Percentiles rank a stretch among this genome's conserved stretches.
These are phyloP conservation scores for Ceratocystis destructans DNA, from an alignment of 2,329 filamentous ascomycete genomes.

Conservation along the genomic window DNA sequence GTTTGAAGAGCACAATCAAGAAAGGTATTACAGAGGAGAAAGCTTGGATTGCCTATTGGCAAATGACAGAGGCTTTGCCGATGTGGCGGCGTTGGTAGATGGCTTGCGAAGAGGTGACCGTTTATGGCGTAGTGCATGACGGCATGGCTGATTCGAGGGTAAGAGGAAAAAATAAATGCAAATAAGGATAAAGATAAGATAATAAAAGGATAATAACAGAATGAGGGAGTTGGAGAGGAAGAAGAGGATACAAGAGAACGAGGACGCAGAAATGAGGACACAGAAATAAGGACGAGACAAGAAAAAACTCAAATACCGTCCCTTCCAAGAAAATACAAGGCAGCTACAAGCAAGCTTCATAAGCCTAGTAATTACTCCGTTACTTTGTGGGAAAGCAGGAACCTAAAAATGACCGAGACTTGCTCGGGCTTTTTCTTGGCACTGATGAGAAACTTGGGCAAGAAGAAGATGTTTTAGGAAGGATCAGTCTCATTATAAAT, in stretches of 20 bases:
- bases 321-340: too few relatives aligned
- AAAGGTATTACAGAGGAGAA: not conserved
- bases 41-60: not conserved
- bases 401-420: not conserved
- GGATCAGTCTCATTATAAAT: not conserved
- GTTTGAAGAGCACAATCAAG: not conserved
- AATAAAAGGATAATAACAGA: not conserved
- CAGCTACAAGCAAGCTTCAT: too few relatives aligned
- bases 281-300: not conserved
- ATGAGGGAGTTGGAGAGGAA: not conserved
- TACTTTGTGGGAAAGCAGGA: not conserved
- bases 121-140: constrained; percentile 1
- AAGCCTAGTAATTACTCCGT: too few relatives aligned
- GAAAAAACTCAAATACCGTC: not conserved
- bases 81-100: not conserved
- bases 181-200: not conserved
- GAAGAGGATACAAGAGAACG: not conserved
- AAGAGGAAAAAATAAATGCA: not conserved
- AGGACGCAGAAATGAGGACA: not conserved
- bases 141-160: not conserved
- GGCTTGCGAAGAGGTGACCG: not conserved
- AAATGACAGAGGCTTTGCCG: not conserved
- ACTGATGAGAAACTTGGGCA: too few relatives aligned
- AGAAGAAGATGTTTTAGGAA: not conserved
- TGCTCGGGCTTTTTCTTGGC: too few relatives aligned